phyloP scores from a whole-genome alignment of 257 asterid genomes.

The Solanum dulcamara region DNA sequence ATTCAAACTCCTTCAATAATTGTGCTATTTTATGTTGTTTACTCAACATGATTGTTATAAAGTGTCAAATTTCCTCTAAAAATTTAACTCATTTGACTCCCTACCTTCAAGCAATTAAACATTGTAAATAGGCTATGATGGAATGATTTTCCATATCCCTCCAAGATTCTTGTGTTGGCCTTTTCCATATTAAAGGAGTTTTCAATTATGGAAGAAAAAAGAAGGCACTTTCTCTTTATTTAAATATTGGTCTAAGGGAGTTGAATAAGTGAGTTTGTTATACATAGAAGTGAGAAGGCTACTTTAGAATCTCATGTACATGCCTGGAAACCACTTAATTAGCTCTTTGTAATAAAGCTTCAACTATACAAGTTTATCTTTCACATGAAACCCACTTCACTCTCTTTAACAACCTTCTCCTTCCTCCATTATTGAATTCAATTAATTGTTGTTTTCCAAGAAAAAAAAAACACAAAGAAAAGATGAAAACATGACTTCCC shows the following conservation, averaged over 20 bases:
- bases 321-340: neutral
- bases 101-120: neutral
- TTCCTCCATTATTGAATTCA: neutral
- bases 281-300: neutral
- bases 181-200: neutral
- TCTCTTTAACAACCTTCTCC: neutral
- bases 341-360: neutral
- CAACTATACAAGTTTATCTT: neutral
- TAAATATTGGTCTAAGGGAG: neutral
- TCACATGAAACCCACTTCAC: neutral
- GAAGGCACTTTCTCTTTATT: neutral
- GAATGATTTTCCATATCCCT: neutral
- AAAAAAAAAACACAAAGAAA: neutral
- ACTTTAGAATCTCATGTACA: neutral
- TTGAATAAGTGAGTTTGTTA: neutral
- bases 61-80: neutral
- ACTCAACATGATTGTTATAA: neutral
- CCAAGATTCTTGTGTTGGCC: neutral
- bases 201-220: neutral
- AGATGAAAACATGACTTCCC: neutral
- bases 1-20: neutral
- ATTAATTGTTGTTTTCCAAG: neutral
- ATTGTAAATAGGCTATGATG: neutral
- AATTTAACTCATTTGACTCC: neutral
- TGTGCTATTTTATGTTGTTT: neutral